Base-by-base conservation (phyloP, 129 eudicot species). In the Chrysanthemum makinoi region DNA sequence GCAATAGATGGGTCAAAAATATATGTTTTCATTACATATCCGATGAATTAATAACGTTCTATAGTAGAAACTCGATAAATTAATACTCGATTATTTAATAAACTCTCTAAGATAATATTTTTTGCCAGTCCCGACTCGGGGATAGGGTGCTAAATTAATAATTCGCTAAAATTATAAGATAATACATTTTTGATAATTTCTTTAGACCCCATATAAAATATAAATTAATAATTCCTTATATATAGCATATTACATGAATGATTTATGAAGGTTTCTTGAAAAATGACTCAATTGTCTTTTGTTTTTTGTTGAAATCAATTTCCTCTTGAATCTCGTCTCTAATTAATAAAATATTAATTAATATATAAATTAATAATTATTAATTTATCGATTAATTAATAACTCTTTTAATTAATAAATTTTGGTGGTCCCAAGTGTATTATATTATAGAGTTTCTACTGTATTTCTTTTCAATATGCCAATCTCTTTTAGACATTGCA, bases 11-110 rank as follows among this genome's bases (percentile, higher is more conserved):
- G 22, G 22, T 20, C 1, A 20, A 20, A 20, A 20, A 20, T 20
- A 20, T 20, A 20, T 20, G 22, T 20, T 20, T 20, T 20, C 22
- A 20, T 20, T 20, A 20, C 22, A 20, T 20, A 20, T 20, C 22
- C 22, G 0, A 20, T 20, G 22, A 20, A 20, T 20, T 20, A 20
- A 20, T 20, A 0, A 20, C 22, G 0, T 20, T 20, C 22, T 20
- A 20, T n/a, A 75, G 79, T 63, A 75, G 79, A 77, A 70, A 77
- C 69, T 77, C 76, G 81, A 69, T 77, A 69, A 77, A 77, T 69
- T 72, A 72, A 72, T 78, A 71, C 72, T 78, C 72, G 78, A 79
- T 72, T 74, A 74, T 65, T 72, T 64, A 72, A 68, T 65, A 73
- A 73, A 65, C 56, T 65, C 70, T 65, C 55, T 65, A 65, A 65